Conservation (phyloP, 1,284 basidiomycete species). For the Vanrija pseudolonga region DNA sequence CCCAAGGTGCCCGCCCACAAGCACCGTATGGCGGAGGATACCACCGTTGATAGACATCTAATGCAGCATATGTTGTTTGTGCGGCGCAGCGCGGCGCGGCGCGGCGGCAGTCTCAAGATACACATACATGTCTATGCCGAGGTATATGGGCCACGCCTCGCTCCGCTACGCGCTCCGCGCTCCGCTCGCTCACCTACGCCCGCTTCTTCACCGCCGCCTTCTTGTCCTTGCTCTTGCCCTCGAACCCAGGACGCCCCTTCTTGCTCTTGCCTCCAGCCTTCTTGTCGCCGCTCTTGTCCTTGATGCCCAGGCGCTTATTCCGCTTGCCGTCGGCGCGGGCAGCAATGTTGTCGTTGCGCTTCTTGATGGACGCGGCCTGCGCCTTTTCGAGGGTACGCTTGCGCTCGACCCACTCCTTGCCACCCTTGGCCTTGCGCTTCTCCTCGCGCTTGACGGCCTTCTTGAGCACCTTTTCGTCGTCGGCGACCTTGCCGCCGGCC, state of each 20-base stretch:
- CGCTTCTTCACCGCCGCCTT: constrained; percentile 7
- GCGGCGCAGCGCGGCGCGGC: too few species aligned
- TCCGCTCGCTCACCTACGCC: background rate
- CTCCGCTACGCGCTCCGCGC: too few species aligned
- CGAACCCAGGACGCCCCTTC: constrained; percentile 34
- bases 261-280: constrained; percentile 9
- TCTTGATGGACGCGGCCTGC: constrained; percentile 79
- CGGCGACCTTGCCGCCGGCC: constrained; percentile 79
- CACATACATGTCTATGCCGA: too few species aligned
- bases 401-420: constrained; percentile 78
- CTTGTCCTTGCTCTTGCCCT: constrained; percentile 25
- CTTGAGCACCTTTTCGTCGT: constrained; percentile 75
- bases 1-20: too few species aligned
- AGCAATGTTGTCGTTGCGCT: constrained; percentile 81
- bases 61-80: too few species aligned
- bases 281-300: constrained; percentile 49
- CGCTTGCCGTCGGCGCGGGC: constrained; percentile 70
- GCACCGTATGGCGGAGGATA: too few species aligned
- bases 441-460: constrained; percentile 86
- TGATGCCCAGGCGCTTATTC: constrained; percentile 66
- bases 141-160: too few species aligned
- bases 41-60: too few species aligned
- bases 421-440: constrained; percentile 76
- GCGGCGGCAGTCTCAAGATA: too few species aligned
- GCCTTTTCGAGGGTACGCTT: constrained; percentile 68